Evolutionary conservation across 208 protist genomes (phyloP).

Genomic region (Trypanosoma melophagium): DNA sequence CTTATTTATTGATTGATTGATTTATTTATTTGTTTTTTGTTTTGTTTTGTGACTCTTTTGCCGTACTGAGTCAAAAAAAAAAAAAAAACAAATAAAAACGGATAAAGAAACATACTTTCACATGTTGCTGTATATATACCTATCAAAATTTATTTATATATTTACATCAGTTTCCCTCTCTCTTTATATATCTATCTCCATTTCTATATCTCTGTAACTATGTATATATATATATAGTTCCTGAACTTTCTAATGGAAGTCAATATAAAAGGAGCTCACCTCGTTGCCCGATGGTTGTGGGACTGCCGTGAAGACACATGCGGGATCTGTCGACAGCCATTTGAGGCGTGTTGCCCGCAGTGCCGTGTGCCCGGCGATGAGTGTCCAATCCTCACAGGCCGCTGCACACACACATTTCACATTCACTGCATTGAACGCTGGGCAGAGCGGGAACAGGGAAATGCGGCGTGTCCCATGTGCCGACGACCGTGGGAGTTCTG

Average conservation of each 20-base stretch:
- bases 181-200: too few species aligned
- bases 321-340: constrained; percentile 81
- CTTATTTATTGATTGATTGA: too few species aligned
- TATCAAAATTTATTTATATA: too few species aligned
- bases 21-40: not conserved
- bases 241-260: constrained; percentile 56
- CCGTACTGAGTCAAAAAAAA: too few species aligned
- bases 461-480: constrained; percentile 79
- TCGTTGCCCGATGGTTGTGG: constrained; percentile 89
- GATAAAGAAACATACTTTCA: not conserved
- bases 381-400: constrained; percentile 97
- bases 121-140: not conserved
- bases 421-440: constrained; percentile 99
- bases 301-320: constrained; percentile 87
- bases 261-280: constrained; percentile 70
- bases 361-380: constrained; percentile 87
- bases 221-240: not conserved
- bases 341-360: constrained; percentile 84
- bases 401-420: constrained; percentile 99
- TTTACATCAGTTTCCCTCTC: too few species aligned
- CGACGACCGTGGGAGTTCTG: constrained; percentile 77
- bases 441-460: constrained; percentile 54
- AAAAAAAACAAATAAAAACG: not conserved
- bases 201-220: too few species aligned
- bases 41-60: not conserved